phyloP scores from a whole-genome alignment of 1,139 yeast species.

The Hansenula lynferdii region DNA sequence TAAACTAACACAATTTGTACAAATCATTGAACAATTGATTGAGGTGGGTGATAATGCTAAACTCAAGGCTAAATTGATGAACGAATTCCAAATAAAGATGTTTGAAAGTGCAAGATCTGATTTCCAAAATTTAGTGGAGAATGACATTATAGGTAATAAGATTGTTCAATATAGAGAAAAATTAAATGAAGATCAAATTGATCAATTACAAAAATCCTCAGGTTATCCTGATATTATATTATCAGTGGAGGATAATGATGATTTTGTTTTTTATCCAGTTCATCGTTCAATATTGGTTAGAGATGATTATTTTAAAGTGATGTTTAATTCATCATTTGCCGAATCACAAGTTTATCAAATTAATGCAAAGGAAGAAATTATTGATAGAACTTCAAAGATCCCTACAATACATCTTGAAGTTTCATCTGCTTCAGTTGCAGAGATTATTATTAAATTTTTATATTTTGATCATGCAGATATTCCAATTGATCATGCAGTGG shows the following conservation, averaged over 20 bases:
- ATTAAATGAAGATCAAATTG: slow-evolving; percentile 7
- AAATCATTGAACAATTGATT: slow-evolving; percentile 26
- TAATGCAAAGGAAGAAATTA: slow-evolving; percentile 10
- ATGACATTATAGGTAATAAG: slow-evolving; percentile 32
- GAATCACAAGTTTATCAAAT: slow-evolving; percentile 28
- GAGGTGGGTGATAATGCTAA: slow-evolving; percentile 24
- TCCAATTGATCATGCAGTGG: slow-evolving; percentile 46
- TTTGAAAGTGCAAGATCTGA: slow-evolving; percentile 45
- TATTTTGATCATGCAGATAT: slow-evolving; percentile 59
- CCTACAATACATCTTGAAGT: slow-evolving; percentile 36
- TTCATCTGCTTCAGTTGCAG: slow-evolving; percentile 39
- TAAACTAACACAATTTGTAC: slow-evolving; percentile 33
- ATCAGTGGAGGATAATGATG: slow-evolving; percentile 28
- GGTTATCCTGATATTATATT: slow-evolving; percentile 46
- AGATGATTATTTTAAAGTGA: slow-evolving; percentile 59
- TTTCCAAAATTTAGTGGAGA: slow-evolving; percentile 35
- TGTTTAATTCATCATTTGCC: slow-evolving; percentile 49
- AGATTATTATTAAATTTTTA: slow-evolving; percentile 49
- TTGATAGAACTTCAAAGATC: slow-evolving; percentile 15
- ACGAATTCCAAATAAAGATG: slow-evolving; percentile 38
- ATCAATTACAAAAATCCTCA: slow-evolving; percentile 6
- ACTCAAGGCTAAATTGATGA: slow-evolving; percentile 38
- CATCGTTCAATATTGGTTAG: slow-evolving; percentile 58
- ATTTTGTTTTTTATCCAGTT: slow-evolving; percentile 44
- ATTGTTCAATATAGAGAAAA: slow-evolving; percentile 1